phyloP scores from a whole-genome alignment of 805 yeast species.

The Hanseniaspora nectarophila region DNA sequence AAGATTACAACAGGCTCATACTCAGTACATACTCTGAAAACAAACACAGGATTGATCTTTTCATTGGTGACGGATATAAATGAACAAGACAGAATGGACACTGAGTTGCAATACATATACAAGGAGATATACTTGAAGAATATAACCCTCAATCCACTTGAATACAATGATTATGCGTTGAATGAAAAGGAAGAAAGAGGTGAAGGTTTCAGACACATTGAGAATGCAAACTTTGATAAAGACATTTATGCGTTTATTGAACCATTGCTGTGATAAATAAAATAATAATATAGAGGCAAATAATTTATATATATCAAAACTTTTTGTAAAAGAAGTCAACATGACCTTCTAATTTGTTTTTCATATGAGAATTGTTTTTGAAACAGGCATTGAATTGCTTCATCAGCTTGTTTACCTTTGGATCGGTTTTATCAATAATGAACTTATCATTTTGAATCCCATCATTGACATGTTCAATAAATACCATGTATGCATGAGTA shows the following conservation, averaged over 20 bases:
- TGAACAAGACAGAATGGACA: constrained; percentile 21
- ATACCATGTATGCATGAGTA: constrained; percentile 10
- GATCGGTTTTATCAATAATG: neutral
- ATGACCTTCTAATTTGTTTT: neutral
- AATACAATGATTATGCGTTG: constrained; percentile 27
- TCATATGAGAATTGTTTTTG: neutral
- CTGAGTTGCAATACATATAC: constrained; percentile 24
- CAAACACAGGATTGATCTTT: constrained; percentile 67
- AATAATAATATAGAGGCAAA: neutral
- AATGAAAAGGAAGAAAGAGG: constrained; percentile 25
- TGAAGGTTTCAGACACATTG: constrained; percentile 26
- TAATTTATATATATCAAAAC: neutral
- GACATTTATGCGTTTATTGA: constrained; percentile 25
- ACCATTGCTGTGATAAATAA: constrained; percentile 20
- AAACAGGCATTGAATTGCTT: neutral
- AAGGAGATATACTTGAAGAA: constrained; percentile 26
- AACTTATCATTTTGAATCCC: neutral
- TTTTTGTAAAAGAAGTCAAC: neutral
- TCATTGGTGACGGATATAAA: constrained; percentile 56
- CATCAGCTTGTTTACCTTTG: neutral
- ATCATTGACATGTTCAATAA: neutral
- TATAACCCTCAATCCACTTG: constrained; percentile 24
- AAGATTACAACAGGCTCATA: constrained; percentile 57
- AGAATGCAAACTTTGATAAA: constrained; percentile 23
- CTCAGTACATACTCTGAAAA: constrained; percentile 68